These are phyloP conservation scores for Botrytis fabae DNA, from an alignment of 2,329 filamentous ascomycete species.

Conservation along the genomic window DNA sequence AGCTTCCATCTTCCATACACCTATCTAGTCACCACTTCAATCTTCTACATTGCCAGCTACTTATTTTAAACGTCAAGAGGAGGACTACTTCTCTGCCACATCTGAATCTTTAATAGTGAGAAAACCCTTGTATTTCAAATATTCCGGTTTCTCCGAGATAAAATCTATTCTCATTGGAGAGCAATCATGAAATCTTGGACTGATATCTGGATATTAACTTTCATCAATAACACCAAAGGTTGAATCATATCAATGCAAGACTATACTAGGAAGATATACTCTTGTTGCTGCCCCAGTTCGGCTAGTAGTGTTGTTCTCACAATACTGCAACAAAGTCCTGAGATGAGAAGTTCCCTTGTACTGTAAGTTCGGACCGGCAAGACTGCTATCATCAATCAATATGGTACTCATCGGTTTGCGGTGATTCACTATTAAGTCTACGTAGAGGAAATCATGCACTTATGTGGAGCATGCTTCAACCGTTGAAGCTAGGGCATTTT, in stretches of 20 bases:
- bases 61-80: neutral
- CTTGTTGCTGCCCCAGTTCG: neutral
- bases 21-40: no score
- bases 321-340: accelerated
- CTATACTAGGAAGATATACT: neutral
- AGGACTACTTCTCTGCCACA: neutral
- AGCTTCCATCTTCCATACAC: no score
- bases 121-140: neutral
- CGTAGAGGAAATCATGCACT: neutral
- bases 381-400: neutral
- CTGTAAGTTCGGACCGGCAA: neutral
- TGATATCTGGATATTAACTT: no score
- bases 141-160: neutral
- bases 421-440: neutral
- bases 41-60: neutral
- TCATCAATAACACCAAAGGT: no score
- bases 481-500: neutral
- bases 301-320: neutral
- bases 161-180: no score
- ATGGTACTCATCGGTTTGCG: neutral
- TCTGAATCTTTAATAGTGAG: neutral
- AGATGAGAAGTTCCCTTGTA: no score
- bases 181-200: no score
- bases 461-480: neutral
- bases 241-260: no score